These are phyloP conservation scores for Zarea fungicola DNA, from an alignment of 2,329 filamentous ascomycete genomes.

Conservation along the genomic window DNA sequence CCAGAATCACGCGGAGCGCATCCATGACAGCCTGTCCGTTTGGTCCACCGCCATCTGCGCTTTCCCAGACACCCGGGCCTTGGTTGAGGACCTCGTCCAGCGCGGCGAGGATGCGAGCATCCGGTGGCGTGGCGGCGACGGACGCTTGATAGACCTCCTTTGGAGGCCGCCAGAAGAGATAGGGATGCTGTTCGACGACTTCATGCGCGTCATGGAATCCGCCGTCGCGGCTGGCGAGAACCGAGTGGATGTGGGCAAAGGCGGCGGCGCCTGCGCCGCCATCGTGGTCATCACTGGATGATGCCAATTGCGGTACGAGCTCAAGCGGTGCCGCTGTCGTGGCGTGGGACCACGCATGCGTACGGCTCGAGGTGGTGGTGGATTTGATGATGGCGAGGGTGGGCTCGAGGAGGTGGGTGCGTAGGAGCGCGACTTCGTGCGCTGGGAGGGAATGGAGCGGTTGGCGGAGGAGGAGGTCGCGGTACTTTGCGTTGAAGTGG, in stretches of 20 bases:
- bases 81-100: slow-evolving; percentile 22
- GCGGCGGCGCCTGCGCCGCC: slow-evolving; percentile 11
- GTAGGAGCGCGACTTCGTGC: slow-evolving; percentile 21
- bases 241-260: slow-evolving; percentile 21
- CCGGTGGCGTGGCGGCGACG: slow-evolving; percentile 18
- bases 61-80: background rate
- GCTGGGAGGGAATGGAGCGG: slow-evolving; percentile 20
- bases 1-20: slow-evolving; percentile 14
- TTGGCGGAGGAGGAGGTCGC: slow-evolving; percentile 27
- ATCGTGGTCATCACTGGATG: background rate
- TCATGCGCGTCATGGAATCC: slow-evolving; percentile 19
- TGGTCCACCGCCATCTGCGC: too few species aligned
- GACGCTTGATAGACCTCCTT: slow-evolving; percentile 23
- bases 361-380: slow-evolving; percentile 15
- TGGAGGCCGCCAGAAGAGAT: slow-evolving; percentile 35
- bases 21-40: slow-evolving; percentile 16
- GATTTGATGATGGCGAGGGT: slow-evolving; percentile 20
- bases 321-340: slow-evolving; percentile 15
- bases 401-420: slow-evolving; percentile 19
- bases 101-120: slow-evolving; percentile 20
- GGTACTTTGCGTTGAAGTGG: slow-evolving; percentile 70
- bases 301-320: slow-evolving; percentile 22
- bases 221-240: slow-evolving; percentile 20
- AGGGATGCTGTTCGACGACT: slow-evolving; percentile 27
- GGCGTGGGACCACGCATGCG: background rate